Evolutionary conservation across 2,329 filamentous ascomycete species (phyloP), one percentile per base, ranked within the genome.

Genomic region (Beauveria pseudobassiana): DNA sequence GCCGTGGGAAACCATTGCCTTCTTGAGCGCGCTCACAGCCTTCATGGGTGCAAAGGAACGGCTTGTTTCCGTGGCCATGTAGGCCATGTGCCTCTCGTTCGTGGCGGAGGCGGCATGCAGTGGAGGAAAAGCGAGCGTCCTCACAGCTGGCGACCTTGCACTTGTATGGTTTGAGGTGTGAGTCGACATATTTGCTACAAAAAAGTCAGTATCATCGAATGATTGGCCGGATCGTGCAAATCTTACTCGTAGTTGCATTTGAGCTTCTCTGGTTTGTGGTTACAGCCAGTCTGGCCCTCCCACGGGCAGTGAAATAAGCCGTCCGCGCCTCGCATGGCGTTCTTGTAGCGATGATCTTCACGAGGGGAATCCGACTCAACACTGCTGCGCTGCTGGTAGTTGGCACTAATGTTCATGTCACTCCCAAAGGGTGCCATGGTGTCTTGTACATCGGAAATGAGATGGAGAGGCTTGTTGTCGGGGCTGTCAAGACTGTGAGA

Each of bases 191-290:
- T 83, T 98, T 98, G 83, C 93, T 96, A 73, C 45, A 42, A 46
- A 48, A 34, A n/a, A 48, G 66, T 71, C 64, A 74, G 72, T 67
- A 59, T 14, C 38, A 18, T 18, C 14, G 48, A 42, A 45, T 20
- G 4, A 61, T 43, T 59, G 49, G 22, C 45, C 40, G 20, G 49
- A 24, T 20, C 24, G 3, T 24, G 3, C 16, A 26, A 24, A 26
- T 78, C 91, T 84, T 88, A 96, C 93, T 97, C 93, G 73, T 97
- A 98, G 78, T 96, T 96, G 87, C 93, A 97, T 85, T 97, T 97
- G 69, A 98, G 89, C 80, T 96, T 95, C 72, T 96, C 95, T 46
- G 93, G 86, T 78, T 90, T 90, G 85, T 97, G 93, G 75, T 85
- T 89, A 84, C 93, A 98, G 71, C 73, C 80, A 38, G 77, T 62